These are phyloP conservation scores for Diaporthe ilicicola DNA, from an alignment of 2,329 filamentous ascomycete species.

Conservation along the genomic window DNA sequence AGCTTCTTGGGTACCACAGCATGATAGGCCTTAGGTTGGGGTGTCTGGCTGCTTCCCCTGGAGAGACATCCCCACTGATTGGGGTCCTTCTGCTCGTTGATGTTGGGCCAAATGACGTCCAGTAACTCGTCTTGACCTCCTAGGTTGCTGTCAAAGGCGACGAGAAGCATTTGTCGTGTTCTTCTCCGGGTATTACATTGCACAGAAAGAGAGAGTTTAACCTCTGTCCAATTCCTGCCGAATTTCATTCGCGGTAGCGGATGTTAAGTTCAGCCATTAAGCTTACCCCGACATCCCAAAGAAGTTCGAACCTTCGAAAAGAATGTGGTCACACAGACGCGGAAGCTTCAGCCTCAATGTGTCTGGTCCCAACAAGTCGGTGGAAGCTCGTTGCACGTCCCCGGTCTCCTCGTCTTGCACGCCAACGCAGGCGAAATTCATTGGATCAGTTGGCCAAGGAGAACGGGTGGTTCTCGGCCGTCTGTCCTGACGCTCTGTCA, in stretches of 20 bases:
- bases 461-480: neutral
- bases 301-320: neutral
- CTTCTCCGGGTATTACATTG: neutral
- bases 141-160: neutral
- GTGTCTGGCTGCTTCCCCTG: neutral
- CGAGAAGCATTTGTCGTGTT: neutral
- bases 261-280: no score
- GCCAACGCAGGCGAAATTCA: neutral
- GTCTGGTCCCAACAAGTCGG: conserved; percentile 3
- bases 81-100: neutral
- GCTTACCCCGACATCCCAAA: neutral
- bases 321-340: neutral
- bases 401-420: conserved; percentile 16
- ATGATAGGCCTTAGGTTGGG: neutral
- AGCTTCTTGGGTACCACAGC: conserved; percentile 24
- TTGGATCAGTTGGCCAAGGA: neutral
- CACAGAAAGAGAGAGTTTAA: neutral
- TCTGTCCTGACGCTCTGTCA: neutral
- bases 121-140: neutral
- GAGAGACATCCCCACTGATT: conserved; percentile 6
- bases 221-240: neutral
- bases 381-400: neutral
- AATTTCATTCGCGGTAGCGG: neutral
- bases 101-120: neutral
- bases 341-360: neutral